Evolutionary conservation across 1,284 basidiomycete species (phyloP), one percentile per base, ranked within the genome.

Genomic region (Trametes pubescens): DNA sequence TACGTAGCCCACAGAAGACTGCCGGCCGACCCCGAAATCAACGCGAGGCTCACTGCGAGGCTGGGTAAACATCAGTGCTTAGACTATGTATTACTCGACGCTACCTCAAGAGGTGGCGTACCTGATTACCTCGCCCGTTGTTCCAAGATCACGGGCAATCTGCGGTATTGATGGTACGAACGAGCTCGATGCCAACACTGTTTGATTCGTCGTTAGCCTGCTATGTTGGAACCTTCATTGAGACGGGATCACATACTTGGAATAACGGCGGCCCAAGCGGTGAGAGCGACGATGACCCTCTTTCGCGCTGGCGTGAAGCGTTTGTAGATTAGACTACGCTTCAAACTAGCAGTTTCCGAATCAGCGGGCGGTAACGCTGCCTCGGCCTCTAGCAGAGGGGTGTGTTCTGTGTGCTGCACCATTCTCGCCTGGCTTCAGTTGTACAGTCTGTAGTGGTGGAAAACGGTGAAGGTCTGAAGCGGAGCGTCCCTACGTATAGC

Each of bases 151-250:
- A 24, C 76, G 73, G 0, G 88, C 83, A 65, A 93, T 86, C 62
- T 87, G 80, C 0, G 89, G 88, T 52, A 93, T 90, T 0, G 85
- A 84, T 0, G 91, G 91, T 2, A 90, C 80, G 75, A 92, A 91
- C 1, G 86, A 84, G 5, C 87, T 86, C 1, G 86, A 82, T 0
- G 90, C 84, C 71, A 92, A 86, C 32, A 90, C 90, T 92, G 69
- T 6, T 9, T 32, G 32, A 26, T 21, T 2, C 40, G 14, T n/a
- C 26, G 40, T 21, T 24, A 54, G 37, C 13, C 22, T 38, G n/a
- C 9, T 29, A 49, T 14, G 32, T 48, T 6, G 22, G 26, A 6
- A 48, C 4, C 7, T 46, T 2, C 9, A 37, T 14, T 32, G 29
- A 16, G 14, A n/a, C 9, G 40, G 37, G 6, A 16, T 29, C 29